Evolutionary conservation across 2,329 filamentous ascomycete species (phyloP), one percentile per base, ranked within the genome.

Genomic region (Exophiala xenobiotica): DNA sequence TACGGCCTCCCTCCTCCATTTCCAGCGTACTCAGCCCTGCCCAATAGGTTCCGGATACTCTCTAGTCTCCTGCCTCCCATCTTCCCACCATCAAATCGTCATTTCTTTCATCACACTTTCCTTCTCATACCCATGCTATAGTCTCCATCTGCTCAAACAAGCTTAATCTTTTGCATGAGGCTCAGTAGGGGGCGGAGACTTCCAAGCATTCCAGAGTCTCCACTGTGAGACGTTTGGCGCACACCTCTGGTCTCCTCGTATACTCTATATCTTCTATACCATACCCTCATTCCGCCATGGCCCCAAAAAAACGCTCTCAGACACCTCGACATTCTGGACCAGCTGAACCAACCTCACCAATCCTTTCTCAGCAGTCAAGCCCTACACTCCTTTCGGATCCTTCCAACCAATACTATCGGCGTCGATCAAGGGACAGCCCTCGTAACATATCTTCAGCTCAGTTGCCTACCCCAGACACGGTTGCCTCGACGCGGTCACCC

Each of bases 161-260:
- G 54, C 56, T 57, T 61, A 61, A 58, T 58, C 55, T 60, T 57
- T 51, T 23, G 53, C 18, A n/a, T 58, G 60, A 61, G 60, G 58
- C 60, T 62, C 60, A 58, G 56, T 58, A 62, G 54, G 60, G 60
- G 60, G 60, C 60, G 52, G 58, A 59, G 60, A 57, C 59, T 56
- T 57, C 57, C 57, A 56, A 57, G 49, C 56, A 56, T 57, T 58
- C 35, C 41, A 40, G 22, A 48, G 55, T 48, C 54, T 56, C 58
- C 52, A 56, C 58, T 37, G 46, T 55, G 56, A 62, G 57, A 60
- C 60, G 47, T 55, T 56, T 49, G 54, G 44, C 54, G 46, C 42
- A 45, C 29, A 49, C 50, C 44, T 48, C 56, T 58, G 51, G 57
- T 56, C 50, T 51, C 48, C 54, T 58, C 57, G 52, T 58, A 56